Percentiles rank a stretch among this genome's conserved stretches.
Conservation (phyloP, 1,284 basidiomycete species). For the Gymnopus androsaceus region DNA sequence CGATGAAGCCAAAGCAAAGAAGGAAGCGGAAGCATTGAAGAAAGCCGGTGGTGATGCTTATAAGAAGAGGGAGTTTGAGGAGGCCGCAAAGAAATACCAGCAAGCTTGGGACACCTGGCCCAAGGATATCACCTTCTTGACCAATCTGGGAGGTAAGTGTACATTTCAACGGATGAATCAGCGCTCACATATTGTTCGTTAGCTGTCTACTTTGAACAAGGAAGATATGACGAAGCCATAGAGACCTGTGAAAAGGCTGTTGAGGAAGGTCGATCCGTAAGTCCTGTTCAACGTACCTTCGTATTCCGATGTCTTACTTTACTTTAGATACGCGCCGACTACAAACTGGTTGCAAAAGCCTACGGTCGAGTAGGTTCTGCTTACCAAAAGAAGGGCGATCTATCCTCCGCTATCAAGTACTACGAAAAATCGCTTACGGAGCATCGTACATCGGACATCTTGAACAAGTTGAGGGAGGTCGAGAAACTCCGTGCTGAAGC, state of each 20-base stretch:
- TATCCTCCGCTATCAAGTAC: constrained; percentile 82
- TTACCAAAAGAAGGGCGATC: constrained; percentile 83
- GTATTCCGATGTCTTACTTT: neutral
- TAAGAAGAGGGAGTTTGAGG: constrained; percentile 81
- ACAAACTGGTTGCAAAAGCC: constrained; percentile 83
- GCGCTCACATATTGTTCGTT: constrained; percentile 12
- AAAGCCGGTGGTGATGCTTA: constrained; percentile 81
- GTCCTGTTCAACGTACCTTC: constrained; percentile 18
- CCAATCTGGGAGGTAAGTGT: constrained; percentile 79
- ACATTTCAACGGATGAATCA: neutral
- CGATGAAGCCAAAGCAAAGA: constrained; percentile 65
- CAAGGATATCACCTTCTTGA: constrained; percentile 93
- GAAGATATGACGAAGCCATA: constrained; percentile 88
- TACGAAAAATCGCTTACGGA: constrained; percentile 93
- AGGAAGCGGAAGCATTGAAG: constrained; percentile 78
- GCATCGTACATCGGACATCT: constrained; percentile 92
- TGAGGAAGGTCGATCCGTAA: constrained; percentile 84
- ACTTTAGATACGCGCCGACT: constrained; percentile 72
- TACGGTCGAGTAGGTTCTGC: constrained; percentile 89
- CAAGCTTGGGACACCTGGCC: constrained; percentile 94
- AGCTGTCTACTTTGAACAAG: constrained; percentile 95
- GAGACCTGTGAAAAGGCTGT: constrained; percentile 93
- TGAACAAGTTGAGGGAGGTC: constrained; percentile 86
- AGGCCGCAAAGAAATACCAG: constrained; percentile 72
- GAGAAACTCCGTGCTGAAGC: constrained; percentile 82